Base-by-base conservation (phyloP, 2,329 filamentous ascomycete species). In the Diplodia corticola region DNA sequence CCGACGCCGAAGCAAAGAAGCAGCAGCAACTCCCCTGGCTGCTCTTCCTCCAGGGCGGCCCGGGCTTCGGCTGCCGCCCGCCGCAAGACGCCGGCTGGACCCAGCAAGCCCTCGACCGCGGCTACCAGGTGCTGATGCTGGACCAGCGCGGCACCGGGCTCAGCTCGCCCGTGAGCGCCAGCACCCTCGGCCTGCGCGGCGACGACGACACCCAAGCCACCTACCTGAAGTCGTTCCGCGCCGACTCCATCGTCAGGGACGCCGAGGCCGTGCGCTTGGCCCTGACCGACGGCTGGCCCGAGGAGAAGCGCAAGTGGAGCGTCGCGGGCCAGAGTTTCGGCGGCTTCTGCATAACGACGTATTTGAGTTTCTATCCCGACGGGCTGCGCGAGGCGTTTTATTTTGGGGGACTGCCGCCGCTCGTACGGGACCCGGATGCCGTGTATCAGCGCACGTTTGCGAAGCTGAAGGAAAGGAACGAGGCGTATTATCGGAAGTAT, bases 271-370 rank as follows among this genome's bases (percentile, higher is more conserved):
- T 98, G 35, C 87, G 94, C 5, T 85, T 88, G 71, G 89, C 85
- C 46, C 81, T 98, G 64, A 95, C 91, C 0, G 80, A 83, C 5
- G 86, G 88, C 61, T 91, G 88, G 71, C 88, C 90, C 0, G 81
- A 85, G 24, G 86, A 89, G 55, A 88, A 90, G 74, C 86, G 88
- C 75, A 88, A 89, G 75, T 97, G 93, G 94, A 90, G 88, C 67
- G 85, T 95, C 33, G 89, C 96, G 69, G 94, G 94, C 9, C 94
- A 97, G 79, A 93, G 90, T 17, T 98, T 96, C 77, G 94, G 94
- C 46, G 94, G 94, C 0, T 97, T 97, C 77, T 91, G 93, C 73
- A 85, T 84, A 55, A 82, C 92, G 37, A 94, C 90, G 7, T 98
- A 97, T 76, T 85, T 98, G 17, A 95, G 91, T 2, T 88, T 91